A percentile compares a stretch with the other conserved stretches of the same genome.
Conservation (phyloP, 352 stramenopile genomes). For the Hyaloperonospora brassicae region DNA sequence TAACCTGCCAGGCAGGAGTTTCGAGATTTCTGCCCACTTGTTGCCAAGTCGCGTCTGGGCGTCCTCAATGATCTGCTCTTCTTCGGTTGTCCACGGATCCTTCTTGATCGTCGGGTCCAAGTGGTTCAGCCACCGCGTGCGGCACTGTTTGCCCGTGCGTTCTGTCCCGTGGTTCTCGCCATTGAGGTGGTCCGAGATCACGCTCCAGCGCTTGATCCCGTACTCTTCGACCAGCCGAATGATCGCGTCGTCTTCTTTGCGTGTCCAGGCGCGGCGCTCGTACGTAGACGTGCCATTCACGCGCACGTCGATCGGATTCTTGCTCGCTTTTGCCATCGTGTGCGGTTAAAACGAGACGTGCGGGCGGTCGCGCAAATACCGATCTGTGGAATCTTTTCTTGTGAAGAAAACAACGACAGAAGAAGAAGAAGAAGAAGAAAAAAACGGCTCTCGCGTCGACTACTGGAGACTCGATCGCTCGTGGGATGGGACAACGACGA, state of each 20-base stretch:
- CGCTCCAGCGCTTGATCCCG: slow-evolving; percentile 79
- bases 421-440: background rate
- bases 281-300: slow-evolving; percentile 49
- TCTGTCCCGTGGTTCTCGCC: slow-evolving; percentile 78
- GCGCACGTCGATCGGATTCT: slow-evolving; percentile 33
- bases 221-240: slow-evolving; percentile 81
- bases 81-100: slow-evolving; percentile 80
- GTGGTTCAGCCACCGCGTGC: slow-evolving; percentile 78
- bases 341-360: background rate
- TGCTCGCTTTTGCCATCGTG: slow-evolving; percentile 56
- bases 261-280: slow-evolving; percentile 76
- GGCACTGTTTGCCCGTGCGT: slow-evolving; percentile 78
- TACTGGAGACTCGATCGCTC: too few species aligned
- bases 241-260: slow-evolving; percentile 81
- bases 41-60: slow-evolving; percentile 90
- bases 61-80: slow-evolving; percentile 88
- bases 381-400: slow-evolving; percentile 28
- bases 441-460: slow-evolving; percentile 11
- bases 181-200: slow-evolving; percentile 84
- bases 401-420: too few species aligned
- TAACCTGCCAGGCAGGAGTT: slow-evolving; percentile 89
- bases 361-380: slow-evolving; percentile 6
- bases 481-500: too few species aligned
- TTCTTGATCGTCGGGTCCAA: slow-evolving; percentile 83
- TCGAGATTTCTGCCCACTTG: slow-evolving; percentile 98